Conservation (phyloP, 129 eudicot species). For the Flaveria ramosissima region DNA sequence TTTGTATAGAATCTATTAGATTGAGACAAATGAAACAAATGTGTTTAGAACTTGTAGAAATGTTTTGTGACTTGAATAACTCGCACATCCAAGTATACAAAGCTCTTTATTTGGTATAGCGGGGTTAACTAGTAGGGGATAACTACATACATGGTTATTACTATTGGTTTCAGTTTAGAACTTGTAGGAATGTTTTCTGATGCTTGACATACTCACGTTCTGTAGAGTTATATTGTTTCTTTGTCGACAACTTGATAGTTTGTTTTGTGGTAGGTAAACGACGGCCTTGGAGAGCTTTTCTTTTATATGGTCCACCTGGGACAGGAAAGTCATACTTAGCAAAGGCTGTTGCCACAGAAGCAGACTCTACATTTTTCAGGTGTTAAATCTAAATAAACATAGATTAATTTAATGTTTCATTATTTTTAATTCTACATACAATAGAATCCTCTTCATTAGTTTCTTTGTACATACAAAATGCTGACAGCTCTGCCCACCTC, state of each 20-base stretch:
- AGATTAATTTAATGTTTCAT: not conserved
- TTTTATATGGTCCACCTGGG: slow-evolving; percentile 98
- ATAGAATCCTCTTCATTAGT: slow-evolving; percentile 3
- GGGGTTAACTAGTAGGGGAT: not conserved
- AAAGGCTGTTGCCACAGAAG: slow-evolving; percentile 99
- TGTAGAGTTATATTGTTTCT: not conserved
- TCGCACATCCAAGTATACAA: not conserved
- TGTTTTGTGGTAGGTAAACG: slow-evolving; percentile 67
- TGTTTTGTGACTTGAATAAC: slow-evolving; percentile 5
- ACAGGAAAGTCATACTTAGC: slow-evolving; percentile 99
- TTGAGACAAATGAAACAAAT: not conserved
- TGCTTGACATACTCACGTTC: slow-evolving; percentile 6
- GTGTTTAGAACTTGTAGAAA: not conserved
- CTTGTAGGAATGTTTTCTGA: too few species aligned
- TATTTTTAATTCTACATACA: not conserved
- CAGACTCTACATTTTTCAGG: slow-evolving; percentile 98
- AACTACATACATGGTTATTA: not conserved
- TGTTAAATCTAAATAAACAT: slow-evolving; percentile 27
- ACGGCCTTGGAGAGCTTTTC: slow-evolving; percentile 99
- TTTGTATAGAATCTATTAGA: not conserved
- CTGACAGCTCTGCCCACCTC: slow-evolving; percentile 7
- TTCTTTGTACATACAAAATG: slow-evolving; percentile 16
- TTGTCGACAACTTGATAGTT: slow-evolving; percentile 1
- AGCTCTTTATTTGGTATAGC: not conserved
- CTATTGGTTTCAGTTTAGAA: not conserved